Evolutionary conservation across 495 filamentous ascomycete species (phyloP).

Genomic region (Lindgomyces ingoldianus): DNA sequence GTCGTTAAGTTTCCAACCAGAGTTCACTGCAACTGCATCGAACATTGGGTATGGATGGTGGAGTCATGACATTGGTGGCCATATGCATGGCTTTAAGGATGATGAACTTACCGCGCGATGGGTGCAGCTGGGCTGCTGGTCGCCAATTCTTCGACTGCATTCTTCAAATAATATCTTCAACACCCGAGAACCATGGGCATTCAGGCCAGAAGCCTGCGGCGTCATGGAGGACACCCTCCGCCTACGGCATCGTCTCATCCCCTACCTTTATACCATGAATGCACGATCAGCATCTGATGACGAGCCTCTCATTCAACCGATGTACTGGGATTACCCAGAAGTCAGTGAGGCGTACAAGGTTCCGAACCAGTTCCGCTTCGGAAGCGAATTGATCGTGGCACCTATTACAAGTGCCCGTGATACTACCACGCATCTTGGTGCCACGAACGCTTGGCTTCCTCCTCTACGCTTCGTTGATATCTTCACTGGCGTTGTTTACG

Average conservation of each 20-base stretch:
- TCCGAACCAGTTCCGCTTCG: conserved; percentile 58
- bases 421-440: conserved; percentile 44
- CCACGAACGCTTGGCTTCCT: conserved; percentile 56
- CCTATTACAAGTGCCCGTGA: conserved; percentile 54
- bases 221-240: conserved; percentile 53
- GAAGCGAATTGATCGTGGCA: conserved; percentile 54
- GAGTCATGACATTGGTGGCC: conserved; percentile 66
- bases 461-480: conserved; percentile 54
- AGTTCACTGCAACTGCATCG: conserved; percentile 62
- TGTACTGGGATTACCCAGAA: conserved; percentile 60
- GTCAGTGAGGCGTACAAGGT: conserved; percentile 52
- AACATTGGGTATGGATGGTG: conserved; percentile 69
- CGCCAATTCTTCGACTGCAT: conserved; percentile 60
- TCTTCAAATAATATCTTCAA: conserved; percentile 55
- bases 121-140: conserved; percentile 61
- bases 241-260: conserved; percentile 56
- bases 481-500: conserved; percentile 54
- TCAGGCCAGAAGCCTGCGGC: conserved; percentile 42
- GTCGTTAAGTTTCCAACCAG: conserved; percentile 60
- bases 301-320: conserved; percentile 56
- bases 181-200: conserved; percentile 61
- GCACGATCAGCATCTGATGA: conserved; percentile 46
- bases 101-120: conserved; percentile 59
- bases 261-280: conserved; percentile 61
- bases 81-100: conserved; percentile 53